Percentiles rank a stretch among this genome's conserved stretches.
Conservation (phyloP, 805 yeast genomes). For the Blastobotrys americana region DNA sequence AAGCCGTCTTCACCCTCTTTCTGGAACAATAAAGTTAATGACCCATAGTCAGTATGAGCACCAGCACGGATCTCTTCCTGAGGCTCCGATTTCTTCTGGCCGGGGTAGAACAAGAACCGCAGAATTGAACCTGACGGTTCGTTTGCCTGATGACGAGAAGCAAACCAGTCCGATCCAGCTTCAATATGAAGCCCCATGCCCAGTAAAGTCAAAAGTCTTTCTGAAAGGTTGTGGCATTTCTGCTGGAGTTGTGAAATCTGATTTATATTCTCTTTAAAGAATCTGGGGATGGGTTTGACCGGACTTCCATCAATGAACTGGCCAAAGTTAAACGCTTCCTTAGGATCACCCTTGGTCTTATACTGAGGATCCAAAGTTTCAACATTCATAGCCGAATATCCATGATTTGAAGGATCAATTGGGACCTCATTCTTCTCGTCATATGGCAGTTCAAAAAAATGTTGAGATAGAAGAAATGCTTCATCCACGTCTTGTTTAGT, state of each 20-base stretch:
- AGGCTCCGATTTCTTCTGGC: slow-evolving; percentile 40
- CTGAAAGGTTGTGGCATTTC: slow-evolving; percentile 46
- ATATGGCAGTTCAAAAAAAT: slow-evolving; percentile 45
- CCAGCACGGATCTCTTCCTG: slow-evolving; percentile 65
- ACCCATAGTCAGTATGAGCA: slow-evolving; percentile 82
- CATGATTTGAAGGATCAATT: slow-evolving; percentile 52
- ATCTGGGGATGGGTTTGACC: slow-evolving; percentile 42
- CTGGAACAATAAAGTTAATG: slow-evolving; percentile 66
- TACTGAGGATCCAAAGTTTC: slow-evolving; percentile 42
- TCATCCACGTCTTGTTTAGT: slow-evolving; percentile 46
- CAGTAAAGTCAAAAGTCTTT: slow-evolving; percentile 45
- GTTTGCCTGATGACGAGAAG: slow-evolving; percentile 47
- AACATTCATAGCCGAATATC: slow-evolving; percentile 49
- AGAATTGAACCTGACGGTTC: slow-evolving; percentile 55
- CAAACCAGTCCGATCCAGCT: slow-evolving; percentile 56
- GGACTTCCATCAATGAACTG: slow-evolving; percentile 44
- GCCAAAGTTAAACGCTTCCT: slow-evolving; percentile 60
- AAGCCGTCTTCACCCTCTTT: slow-evolving; percentile 64
- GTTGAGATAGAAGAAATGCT: slow-evolving; percentile 43
- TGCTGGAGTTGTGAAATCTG: slow-evolving; percentile 31
- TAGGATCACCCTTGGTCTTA: slow-evolving; percentile 37
- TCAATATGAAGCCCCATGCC: slow-evolving; percentile 61
- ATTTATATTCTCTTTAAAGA: slow-evolving; percentile 41
- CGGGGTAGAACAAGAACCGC: slow-evolving; percentile 67
- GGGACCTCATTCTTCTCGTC: slow-evolving; percentile 44